Conservation (phyloP, 495 filamentous ascomycete species). For the Pseudoneurospora amorphoporcata region DNA sequence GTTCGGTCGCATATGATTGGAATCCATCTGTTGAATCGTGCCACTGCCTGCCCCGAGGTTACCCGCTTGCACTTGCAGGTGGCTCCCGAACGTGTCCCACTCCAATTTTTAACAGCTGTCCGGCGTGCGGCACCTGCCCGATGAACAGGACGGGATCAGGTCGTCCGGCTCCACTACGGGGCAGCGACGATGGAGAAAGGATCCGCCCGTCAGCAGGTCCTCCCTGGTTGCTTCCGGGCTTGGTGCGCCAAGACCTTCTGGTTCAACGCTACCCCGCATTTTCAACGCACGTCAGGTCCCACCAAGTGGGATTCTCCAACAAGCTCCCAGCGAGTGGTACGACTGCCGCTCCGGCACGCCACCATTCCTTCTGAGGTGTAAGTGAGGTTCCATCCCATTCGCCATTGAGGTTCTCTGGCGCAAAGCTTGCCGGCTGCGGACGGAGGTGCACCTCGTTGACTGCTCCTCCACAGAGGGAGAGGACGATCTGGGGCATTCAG, state of each 20-base stretch:
- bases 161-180: background rate
- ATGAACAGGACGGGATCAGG: background rate
- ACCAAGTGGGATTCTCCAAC: background rate
- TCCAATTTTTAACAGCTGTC: background rate
- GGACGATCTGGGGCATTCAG: background rate
- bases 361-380: background rate
- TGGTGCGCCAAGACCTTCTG: background rate
- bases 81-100: background rate
- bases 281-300: slow-evolving; percentile 1
- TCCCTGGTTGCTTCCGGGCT: background rate
- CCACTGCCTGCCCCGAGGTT: background rate
- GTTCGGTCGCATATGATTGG: background rate
- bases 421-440: background rate
- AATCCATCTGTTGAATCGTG: background rate
- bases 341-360: background rate
- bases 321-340: background rate
- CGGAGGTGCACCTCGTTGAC: background rate
- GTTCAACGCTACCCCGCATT: slow-evolving; percentile 8
- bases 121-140: background rate
- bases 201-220: background rate
- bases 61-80: background rate
- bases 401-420: background rate
- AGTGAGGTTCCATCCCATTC: background rate
- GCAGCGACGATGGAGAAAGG: background rate
- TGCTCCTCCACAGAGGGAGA: background rate